phyloP scores from a whole-genome alignment of 2,329 filamentous ascomycete species.

The Colletotrichum caudatum region DNA sequence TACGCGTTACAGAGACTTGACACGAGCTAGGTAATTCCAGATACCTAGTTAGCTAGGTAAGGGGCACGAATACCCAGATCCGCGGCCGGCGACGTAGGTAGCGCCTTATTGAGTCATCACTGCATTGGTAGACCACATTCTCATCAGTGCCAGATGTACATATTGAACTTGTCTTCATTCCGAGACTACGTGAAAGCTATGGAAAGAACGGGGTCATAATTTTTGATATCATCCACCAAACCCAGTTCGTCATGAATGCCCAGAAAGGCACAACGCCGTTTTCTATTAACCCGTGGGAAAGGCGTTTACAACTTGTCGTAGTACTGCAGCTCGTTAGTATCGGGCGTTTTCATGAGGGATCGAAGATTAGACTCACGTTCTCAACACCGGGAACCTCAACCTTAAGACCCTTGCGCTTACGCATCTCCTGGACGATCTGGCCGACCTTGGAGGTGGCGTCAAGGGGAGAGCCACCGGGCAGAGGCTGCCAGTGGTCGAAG shows the following conservation, averaged over 20 bases:
- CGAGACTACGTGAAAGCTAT: slow-evolving; percentile 42
- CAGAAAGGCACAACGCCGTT: slow-evolving; percentile 58
- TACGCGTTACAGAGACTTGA: not conserved
- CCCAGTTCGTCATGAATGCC: slow-evolving; percentile 57
- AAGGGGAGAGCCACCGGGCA: slow-evolving; percentile 92
- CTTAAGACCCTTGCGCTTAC: slow-evolving; percentile 99
- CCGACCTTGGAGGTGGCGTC: slow-evolving; percentile 86
- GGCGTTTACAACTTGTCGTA: slow-evolving; percentile 95
- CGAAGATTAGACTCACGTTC: slow-evolving; percentile 78
- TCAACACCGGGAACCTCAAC: slow-evolving; percentile 90
- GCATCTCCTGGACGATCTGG: slow-evolving; percentile 86
- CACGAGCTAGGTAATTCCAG: not conserved
- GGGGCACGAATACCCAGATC: not conserved
- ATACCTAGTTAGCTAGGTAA: not conserved
- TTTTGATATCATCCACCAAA: slow-evolving; percentile 50
- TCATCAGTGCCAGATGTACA: not conserved
- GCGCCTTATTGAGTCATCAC: not conserved
- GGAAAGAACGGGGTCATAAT: slow-evolving; percentile 43
- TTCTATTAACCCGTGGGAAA: slow-evolving; percentile 60
- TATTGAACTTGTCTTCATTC: slow-evolving; percentile 41
- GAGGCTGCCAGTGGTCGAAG: slow-evolving; percentile 98
- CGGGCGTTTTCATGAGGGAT: slow-evolving; percentile 23
- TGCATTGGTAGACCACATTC: not conserved
- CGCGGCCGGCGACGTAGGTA: too few species aligned
- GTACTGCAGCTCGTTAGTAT: slow-evolving; percentile 70